Evolutionary conservation across 768 basidiomycete genomes (phyloP).

Genomic region (Phylloporus sp.): DNA sequence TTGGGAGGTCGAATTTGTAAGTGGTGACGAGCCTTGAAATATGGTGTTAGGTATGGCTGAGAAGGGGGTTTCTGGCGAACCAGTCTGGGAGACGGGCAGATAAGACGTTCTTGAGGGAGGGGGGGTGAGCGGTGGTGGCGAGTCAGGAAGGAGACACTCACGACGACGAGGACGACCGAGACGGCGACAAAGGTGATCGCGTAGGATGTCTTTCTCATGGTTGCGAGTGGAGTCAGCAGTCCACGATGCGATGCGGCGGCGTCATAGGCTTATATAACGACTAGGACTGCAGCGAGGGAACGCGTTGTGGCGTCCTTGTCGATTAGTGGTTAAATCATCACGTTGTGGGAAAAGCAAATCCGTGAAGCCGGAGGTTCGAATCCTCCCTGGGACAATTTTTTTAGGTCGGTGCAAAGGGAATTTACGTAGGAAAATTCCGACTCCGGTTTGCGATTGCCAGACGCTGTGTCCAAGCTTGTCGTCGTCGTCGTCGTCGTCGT

Average conservation of each 20-base stretch:
- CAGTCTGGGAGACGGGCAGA: slow-evolving; percentile 59
- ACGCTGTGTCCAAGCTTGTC: neutral
- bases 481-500: slow-evolving; percentile 15
- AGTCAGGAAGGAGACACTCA: slow-evolving; percentile 29
- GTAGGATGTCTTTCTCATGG: slow-evolving; percentile 69
- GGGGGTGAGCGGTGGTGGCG: neutral
- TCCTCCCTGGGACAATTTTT: slow-evolving; percentile 29
- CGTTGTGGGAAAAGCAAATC: slow-evolving; percentile 35
- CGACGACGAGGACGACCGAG: slow-evolving; percentile 44
- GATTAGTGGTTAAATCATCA: slow-evolving; percentile 44
- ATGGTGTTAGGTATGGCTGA: slow-evolving; percentile 21
- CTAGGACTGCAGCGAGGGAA: too few species aligned
- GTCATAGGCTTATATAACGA: too few species aligned
- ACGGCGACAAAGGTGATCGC: slow-evolving; percentile 58
- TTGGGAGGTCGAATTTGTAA: slow-evolving; percentile 37
- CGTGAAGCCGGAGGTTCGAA: slow-evolving; percentile 41
- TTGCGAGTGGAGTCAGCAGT: neutral
- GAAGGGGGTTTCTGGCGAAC: slow-evolving; percentile 36
- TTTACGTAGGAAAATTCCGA: slow-evolving; percentile 24
- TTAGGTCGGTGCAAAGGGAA: neutral
- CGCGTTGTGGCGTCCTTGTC: slow-evolving; percentile 29
- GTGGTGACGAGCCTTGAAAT: slow-evolving; percentile 39
- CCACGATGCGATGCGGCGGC: too few species aligned
- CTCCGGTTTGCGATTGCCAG: slow-evolving; percentile 21
- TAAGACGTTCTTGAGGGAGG: slow-evolving; percentile 46